Evolutionary conservation across 148 eudicot species (phyloP).

Genomic region (Rheum nobile): DNA sequence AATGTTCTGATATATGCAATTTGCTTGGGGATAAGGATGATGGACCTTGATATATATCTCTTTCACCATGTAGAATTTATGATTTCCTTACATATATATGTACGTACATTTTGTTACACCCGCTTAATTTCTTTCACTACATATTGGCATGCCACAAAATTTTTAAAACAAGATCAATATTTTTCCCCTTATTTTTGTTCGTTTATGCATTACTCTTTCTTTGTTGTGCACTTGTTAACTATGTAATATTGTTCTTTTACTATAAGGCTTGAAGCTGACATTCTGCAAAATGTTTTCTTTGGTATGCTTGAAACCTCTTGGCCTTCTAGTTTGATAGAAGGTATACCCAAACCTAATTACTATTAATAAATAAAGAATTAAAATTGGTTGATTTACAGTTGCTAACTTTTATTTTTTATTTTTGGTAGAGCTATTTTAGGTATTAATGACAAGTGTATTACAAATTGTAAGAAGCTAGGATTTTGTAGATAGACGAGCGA

Average conservation of each 20-base stretch:
- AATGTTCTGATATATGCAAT: constrained; percentile 87
- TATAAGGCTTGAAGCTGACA: background rate
- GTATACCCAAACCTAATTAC: background rate
- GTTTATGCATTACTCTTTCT: background rate
- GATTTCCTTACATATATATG: constrained; percentile 1
- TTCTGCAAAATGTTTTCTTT: background rate
- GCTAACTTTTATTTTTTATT: background rate
- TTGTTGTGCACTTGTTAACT: background rate
- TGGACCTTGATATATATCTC: constrained; percentile 29
- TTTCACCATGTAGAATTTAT: background rate
- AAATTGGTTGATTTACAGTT: background rate
- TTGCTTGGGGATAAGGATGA: constrained; percentile 64
- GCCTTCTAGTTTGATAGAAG: background rate
- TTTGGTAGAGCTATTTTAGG: constrained; percentile 1
- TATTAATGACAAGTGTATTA: background rate
- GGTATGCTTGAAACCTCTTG: background rate
- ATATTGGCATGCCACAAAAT: background rate
- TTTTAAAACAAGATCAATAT: background rate
- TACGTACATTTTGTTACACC: constrained; percentile 3
- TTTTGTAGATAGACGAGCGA: background rate
- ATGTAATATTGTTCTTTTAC: background rate
- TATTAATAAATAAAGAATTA: background rate
- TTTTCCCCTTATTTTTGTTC: background rate
- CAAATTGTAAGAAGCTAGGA: background rate
- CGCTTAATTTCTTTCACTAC: background rate